A percentile compares a stretch with the other conserved stretches of the same genome.
These are phyloP conservation scores for Podospora conica DNA, from an alignment of 495 filamentous ascomycete genomes.

Conservation along the genomic window DNA sequence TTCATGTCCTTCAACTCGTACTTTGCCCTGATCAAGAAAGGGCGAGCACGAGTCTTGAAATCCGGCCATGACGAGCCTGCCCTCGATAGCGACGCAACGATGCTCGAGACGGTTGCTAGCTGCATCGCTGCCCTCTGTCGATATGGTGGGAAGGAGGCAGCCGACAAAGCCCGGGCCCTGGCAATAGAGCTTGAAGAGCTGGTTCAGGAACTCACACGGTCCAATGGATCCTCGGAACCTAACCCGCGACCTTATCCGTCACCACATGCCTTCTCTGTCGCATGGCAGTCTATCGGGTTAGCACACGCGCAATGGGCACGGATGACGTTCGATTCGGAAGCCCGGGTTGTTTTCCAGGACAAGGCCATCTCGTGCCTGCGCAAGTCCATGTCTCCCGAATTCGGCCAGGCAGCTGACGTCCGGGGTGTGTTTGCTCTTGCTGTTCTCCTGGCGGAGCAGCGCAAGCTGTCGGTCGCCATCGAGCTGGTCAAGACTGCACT, in stretches of 20 bases:
- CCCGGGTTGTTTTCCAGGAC: conserved; percentile 60
- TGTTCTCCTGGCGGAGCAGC: conserved; percentile 69
- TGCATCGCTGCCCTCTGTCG: conserved; percentile 75
- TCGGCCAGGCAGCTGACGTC: conserved; percentile 54
- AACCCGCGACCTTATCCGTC: conserved; percentile 30
- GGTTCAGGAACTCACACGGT: conserved; percentile 32
- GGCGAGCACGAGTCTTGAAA: conserved; percentile 73
- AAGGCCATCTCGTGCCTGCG: conserved; percentile 69
- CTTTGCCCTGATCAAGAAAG: conserved; percentile 73
- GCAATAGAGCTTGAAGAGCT: conserved; percentile 60
- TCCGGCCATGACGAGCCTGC: conserved; percentile 63
- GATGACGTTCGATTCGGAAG: conserved; percentile 64
- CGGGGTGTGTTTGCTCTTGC: conserved; percentile 75
- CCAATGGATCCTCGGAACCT: conserved; percentile 27
- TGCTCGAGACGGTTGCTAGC: conserved; percentile 69
- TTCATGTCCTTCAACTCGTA: conserved; percentile 85
- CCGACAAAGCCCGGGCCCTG: conserved; percentile 68
- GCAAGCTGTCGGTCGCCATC: conserved; percentile 70
- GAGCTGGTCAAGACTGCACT: conserved; percentile 61
- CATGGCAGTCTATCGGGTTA: conserved; percentile 77
- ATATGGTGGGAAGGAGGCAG: conserved; percentile 66
- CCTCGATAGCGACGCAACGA: conserved; percentile 68
- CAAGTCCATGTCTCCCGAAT: conserved; percentile 59
- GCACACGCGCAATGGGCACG: conserved; percentile 80
- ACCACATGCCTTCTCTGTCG: conserved; percentile 51